Evolutionary conservation across 805 yeast genomes (phyloP).

Genomic region (Metschnikowia peoriensis): DNA sequence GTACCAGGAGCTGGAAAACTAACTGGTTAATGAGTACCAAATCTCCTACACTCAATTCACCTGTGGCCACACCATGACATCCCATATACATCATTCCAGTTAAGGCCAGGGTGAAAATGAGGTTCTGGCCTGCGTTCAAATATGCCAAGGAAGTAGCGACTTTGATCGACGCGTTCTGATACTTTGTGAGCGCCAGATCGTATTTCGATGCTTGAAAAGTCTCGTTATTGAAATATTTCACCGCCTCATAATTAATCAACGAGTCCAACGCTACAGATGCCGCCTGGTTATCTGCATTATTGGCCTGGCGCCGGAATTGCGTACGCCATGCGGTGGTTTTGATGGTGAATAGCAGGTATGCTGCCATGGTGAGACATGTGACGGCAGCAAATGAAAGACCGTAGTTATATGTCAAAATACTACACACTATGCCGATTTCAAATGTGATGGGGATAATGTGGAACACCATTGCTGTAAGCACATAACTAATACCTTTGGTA

Average conservation of each 20-base stretch:
- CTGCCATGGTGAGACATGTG: constrained; percentile 82
- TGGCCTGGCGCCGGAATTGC: constrained; percentile 79
- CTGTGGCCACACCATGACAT: constrained; percentile 84
- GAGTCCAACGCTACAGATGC: constrained; percentile 94
- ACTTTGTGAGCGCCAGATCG: constrained; percentile 66
- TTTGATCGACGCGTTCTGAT: constrained; percentile 72
- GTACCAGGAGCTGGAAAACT: constrained; percentile 94
- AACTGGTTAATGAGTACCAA: constrained; percentile 91
- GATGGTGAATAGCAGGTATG: constrained; percentile 84
- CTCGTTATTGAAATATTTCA: constrained; percentile 93
- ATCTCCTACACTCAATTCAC: constrained; percentile 88
- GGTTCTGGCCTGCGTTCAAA: constrained; percentile 74
- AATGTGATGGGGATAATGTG: constrained; percentile 91
- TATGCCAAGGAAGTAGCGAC: constrained; percentile 84
- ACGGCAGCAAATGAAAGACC: constrained; percentile 88
- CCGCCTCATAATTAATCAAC: constrained; percentile 89
- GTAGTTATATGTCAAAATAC: constrained; percentile 88
- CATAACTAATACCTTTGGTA: constrained; percentile 94
- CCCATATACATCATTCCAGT: constrained; percentile 99
- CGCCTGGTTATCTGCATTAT: constrained; percentile 92
- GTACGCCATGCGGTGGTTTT: constrained; percentile 97
- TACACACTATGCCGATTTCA: constrained; percentile 91
- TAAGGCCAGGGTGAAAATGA: constrained; percentile 81
- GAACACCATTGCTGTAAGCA: constrained; percentile 94
- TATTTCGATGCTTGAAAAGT: constrained; percentile 74